A percentile compares a stretch with the other conserved stretches of the same genome.
Conservation (phyloP, 129 eudicot genomes). For the Saposhnikovia divaricata region DNA sequence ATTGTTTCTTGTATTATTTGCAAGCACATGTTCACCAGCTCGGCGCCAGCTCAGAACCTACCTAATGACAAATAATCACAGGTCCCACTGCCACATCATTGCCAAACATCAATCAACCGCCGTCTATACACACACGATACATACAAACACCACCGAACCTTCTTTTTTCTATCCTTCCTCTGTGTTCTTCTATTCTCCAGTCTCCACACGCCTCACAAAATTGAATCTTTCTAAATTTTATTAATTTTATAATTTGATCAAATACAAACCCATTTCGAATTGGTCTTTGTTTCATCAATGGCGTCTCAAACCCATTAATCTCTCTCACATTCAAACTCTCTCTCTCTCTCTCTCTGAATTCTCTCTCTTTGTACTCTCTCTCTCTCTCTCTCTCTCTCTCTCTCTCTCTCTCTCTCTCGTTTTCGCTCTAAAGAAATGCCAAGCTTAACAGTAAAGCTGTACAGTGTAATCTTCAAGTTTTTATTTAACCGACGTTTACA, state of each 20-base stretch:
- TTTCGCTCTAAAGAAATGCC: slow-evolving; percentile 30
- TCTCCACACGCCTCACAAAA: slow-evolving; percentile 16
- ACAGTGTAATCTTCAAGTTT: slow-evolving; percentile 65
- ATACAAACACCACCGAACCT: not conserved
- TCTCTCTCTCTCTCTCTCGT: not conserved
- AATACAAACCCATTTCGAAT: not conserved
- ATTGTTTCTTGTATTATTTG: not conserved
- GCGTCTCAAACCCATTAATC: slow-evolving; percentile 21
- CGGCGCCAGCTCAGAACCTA: not conserved
- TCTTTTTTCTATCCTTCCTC: not conserved
- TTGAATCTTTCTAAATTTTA: slow-evolving; percentile 22
- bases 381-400: not conserved
- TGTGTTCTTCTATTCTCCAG: not conserved
- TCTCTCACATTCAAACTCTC: not conserved
- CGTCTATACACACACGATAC: not conserved
- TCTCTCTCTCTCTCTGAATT: not conserved
- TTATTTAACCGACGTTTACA: slow-evolving; percentile 54
- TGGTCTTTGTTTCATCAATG: not conserved
- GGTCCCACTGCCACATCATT: not conserved
- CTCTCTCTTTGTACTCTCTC: not conserved
- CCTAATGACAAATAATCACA: not conserved
- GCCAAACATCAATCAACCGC: not conserved
- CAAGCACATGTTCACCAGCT: not conserved
- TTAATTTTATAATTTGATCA: not conserved
- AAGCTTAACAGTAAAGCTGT: slow-evolving; percentile 52